phyloP scores from a whole-genome alignment of 2,329 filamentous ascomycete genomes.

The Harringtonia lauricola region DNA sequence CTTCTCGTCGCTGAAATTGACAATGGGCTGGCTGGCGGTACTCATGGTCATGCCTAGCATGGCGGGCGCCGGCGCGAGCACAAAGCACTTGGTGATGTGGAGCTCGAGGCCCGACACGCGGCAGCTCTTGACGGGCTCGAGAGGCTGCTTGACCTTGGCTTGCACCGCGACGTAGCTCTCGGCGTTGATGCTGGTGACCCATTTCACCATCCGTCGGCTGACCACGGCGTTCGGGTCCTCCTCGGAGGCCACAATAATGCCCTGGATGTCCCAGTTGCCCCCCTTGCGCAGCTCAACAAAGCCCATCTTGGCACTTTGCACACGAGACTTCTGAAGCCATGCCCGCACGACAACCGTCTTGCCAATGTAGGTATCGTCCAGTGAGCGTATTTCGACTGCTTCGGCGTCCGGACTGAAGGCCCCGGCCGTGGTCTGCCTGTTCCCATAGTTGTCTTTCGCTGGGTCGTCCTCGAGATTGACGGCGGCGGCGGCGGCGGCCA shows the following conservation, averaged over 20 bases:
- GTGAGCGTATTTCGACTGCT: conserved; percentile 47
- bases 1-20: conserved; percentile 43
- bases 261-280: conserved; percentile 69
- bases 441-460: conserved; percentile 70
- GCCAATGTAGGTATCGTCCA: conserved; percentile 55
- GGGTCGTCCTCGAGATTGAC: conserved; percentile 49
- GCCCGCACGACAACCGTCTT: conserved; percentile 67
- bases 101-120: conserved; percentile 72
- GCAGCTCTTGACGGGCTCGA: conserved; percentile 81
- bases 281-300: conserved; percentile 79
- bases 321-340: conserved; percentile 77
- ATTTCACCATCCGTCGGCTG: conserved; percentile 91
- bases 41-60: conserved; percentile 47
- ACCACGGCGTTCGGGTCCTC: conserved; percentile 53
- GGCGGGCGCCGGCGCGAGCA: conserved; percentile 54
- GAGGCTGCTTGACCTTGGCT: conserved; percentile 68
- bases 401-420: conserved; percentile 37
- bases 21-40: conserved; percentile 41
- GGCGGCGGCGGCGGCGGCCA: conserved; percentile 62
- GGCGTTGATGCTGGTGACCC: conserved; percentile 59
- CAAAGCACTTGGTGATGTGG: conserved; percentile 76
- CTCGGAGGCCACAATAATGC: conserved; percentile 54
- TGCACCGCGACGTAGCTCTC: conserved; percentile 80
- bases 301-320: conserved; percentile 82
- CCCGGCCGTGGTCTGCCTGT: conserved; percentile 7